These are phyloP conservation scores for Aspergillus aculeatus DNA, from an alignment of 2,329 filamentous ascomycete species.

Conservation along the genomic window DNA sequence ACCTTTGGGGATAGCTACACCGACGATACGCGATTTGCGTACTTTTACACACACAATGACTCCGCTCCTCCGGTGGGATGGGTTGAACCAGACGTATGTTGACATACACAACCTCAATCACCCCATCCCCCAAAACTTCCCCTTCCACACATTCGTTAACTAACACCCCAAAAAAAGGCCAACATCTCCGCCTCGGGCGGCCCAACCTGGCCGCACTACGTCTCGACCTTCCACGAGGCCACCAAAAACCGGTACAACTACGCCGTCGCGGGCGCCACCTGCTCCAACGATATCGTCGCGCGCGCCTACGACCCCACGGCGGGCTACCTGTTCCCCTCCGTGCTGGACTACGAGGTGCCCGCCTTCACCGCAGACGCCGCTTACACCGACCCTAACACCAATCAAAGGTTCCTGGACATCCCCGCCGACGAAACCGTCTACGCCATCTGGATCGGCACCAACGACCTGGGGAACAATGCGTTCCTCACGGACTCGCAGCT, in stretches of 20 bases:
- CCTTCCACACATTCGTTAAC: no score
- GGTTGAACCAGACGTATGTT: slow-evolving; percentile 42
- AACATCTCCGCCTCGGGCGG: slow-evolving; percentile 63
- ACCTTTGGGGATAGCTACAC: slow-evolving; percentile 76
- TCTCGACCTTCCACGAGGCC: slow-evolving; percentile 52
- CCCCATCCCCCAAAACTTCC: no score
- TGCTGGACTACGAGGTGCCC: slow-evolving; percentile 60
- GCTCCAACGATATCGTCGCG: slow-evolving; percentile 64
- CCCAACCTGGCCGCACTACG: slow-evolving; percentile 66
- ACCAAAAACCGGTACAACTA: slow-evolving; percentile 59
- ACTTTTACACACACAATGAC: slow-evolving; percentile 37
- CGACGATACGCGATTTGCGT: slow-evolving; percentile 52
- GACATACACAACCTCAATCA: no score
- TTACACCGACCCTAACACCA: slow-evolving; percentile 10
- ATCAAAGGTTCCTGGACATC: slow-evolving; percentile 34
- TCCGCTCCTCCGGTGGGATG: not conserved
- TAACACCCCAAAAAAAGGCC: slow-evolving; percentile 21
- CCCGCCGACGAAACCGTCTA: slow-evolving; percentile 65
- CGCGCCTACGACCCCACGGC: slow-evolving; percentile 67
- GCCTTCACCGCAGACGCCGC: slow-evolving; percentile 26
- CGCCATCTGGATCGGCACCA: slow-evolving; percentile 76
- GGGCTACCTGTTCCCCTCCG: slow-evolving; percentile 70
- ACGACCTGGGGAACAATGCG: slow-evolving; percentile 66
- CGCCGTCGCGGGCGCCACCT: slow-evolving; percentile 69
- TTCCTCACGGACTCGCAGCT: slow-evolving; percentile 66